Evolutionary conservation across 2,329 filamentous ascomycete species (phyloP).

Genomic region (Aspergillus aculeatinus): DNA sequence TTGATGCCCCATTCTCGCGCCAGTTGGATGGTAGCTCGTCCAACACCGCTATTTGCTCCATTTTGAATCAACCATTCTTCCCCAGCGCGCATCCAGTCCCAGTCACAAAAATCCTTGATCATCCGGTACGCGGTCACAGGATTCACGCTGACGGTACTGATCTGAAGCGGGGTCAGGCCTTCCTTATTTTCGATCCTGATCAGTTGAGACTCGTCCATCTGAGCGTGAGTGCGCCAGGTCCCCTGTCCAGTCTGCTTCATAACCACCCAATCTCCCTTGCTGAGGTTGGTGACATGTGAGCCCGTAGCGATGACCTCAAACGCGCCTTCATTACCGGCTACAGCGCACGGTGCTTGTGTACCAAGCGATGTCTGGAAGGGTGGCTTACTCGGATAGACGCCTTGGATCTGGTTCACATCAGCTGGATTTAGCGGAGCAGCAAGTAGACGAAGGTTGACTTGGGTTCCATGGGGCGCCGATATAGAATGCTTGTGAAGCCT

Average conservation of each 20-base stretch:
- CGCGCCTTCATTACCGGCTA: conserved; percentile 74
- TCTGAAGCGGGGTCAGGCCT: conserved; percentile 72
- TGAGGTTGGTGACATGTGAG: conserved; percentile 59
- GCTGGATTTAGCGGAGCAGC: conserved; percentile 93
- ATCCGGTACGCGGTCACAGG: conserved; percentile 93
- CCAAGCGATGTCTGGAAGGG: conserved; percentile 73
- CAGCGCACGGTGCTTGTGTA: conserved; percentile 70
- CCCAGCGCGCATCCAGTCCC: conserved; percentile 53
- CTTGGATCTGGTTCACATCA: conserved; percentile 97
- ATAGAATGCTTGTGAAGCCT: conserved; percentile 51
- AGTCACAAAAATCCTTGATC: conserved; percentile 71
- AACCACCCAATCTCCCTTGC: conserved; percentile 89
- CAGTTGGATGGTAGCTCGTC: conserved; percentile 86
- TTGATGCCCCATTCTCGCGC: conserved; percentile 81
- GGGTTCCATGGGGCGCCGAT: conserved; percentile 55
- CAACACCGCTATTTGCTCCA: conserved; percentile 91
- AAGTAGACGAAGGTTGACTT: conserved; percentile 80
- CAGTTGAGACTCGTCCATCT: conserved; percentile 61
- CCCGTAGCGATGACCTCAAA: conserved; percentile 81
- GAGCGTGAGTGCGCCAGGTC: conserved; percentile 91
- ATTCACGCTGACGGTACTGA: conserved; percentile 86
- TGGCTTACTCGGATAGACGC: conserved; percentile 86
- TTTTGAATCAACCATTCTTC: conserved; percentile 97
- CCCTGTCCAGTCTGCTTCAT: conserved; percentile 80
- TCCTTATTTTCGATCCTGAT: conserved; percentile 69